A percentile compares a stretch with the other conserved stretches of the same genome.
Evolutionary conservation across 176 grass and related monocot species (phyloP).

Genomic region (Avena eriantha): DNA sequence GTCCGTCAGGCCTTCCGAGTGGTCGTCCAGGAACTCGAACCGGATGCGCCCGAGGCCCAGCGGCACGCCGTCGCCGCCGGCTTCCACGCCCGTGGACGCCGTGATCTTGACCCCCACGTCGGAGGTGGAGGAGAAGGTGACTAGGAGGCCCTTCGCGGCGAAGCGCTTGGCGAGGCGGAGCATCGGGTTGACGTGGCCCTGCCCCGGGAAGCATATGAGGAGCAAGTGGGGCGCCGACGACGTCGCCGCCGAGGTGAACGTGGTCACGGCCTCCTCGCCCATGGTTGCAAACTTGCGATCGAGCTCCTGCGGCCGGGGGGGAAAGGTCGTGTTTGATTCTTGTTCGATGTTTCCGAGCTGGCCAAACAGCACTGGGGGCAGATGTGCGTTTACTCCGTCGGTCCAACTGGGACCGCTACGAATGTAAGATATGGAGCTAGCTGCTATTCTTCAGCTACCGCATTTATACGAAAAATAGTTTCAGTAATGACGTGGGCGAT

Average conservation of each 20-base stretch:
- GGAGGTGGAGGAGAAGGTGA: slow-evolving; percentile 64
- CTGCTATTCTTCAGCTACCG: not conserved
- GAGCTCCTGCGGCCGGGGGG: not conserved
- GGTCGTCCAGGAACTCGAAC: slow-evolving; percentile 72
- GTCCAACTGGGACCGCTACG: not conserved
- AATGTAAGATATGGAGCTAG: not conserved
- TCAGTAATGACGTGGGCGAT: slow-evolving; percentile 2
- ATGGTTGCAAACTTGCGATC: slow-evolving; percentile 1
- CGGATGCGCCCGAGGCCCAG: slow-evolving; percentile 58
- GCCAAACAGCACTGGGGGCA: not conserved
- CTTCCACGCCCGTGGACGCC: slow-evolving; percentile 20
- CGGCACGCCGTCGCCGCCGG: slow-evolving; percentile 35
- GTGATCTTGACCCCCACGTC: slow-evolving; percentile 43
- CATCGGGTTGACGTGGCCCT: slow-evolving; percentile 79
- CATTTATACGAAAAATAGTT: not conserved
- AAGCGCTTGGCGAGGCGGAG: slow-evolving; percentile 80
- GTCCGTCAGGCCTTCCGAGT: not conserved
- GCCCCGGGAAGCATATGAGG: slow-evolving; percentile 63
- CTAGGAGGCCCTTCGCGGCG: slow-evolving; percentile 65
- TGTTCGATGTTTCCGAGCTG: not conserved
- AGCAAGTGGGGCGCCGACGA: slow-evolving; percentile 49
- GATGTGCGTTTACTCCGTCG: not conserved
- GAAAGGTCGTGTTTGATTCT: not conserved
- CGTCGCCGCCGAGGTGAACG: not conserved
- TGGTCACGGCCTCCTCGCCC: slow-evolving; percentile 22